These are phyloP conservation scores for Tilletia indica DNA, from an alignment of 1,284 basidiomycete species.

Conservation along the genomic window DNA sequence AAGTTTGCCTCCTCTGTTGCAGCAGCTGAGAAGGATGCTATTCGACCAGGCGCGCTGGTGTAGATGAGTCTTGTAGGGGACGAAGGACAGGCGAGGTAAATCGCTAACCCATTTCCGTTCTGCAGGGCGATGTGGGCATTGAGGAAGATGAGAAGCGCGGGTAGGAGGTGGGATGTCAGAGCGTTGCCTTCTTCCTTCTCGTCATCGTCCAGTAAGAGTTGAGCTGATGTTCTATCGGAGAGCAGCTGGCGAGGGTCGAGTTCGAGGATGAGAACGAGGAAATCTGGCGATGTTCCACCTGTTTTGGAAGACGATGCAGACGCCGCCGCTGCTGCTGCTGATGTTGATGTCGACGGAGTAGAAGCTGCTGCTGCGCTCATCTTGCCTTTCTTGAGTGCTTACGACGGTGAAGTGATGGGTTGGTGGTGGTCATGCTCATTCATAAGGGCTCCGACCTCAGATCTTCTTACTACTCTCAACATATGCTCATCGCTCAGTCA, in stretches of 20 bases:
- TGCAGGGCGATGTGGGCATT: constrained; percentile 87
- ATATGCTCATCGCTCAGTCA: neutral
- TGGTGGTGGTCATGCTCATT: too few species aligned
- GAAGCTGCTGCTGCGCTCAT: constrained; percentile 15
- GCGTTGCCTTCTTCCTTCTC: neutral
- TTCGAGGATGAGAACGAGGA: constrained; percentile 51
- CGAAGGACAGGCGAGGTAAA: constrained; percentile 70
- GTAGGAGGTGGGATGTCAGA: neutral
- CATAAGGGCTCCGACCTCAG: too few species aligned
- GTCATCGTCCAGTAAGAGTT: neutral
- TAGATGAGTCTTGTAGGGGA: constrained; percentile 29
- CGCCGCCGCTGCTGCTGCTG: neutral
- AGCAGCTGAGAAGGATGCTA: neutral
- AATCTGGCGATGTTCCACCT: constrained; percentile 32
- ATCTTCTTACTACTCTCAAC: too few species aligned
- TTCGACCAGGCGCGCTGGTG: constrained; percentile 31
- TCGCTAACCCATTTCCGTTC: constrained; percentile 86
- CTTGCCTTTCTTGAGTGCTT: constrained; percentile 17
- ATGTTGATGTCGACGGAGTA: neutral
- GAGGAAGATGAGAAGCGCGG: constrained; percentile 72
- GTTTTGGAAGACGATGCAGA: constrained; percentile 14
- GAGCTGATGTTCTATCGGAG: neutral
- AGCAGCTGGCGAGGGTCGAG: constrained; percentile 30
- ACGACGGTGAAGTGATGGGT: too few species aligned
- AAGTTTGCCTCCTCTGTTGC: neutral